Percentiles rank a stretch among this genome's conserved stretches.
phyloP scores from a whole-genome alignment of 2,329 filamentous ascomycete genomes.

The Ambrosiella cleistominuta region DNA sequence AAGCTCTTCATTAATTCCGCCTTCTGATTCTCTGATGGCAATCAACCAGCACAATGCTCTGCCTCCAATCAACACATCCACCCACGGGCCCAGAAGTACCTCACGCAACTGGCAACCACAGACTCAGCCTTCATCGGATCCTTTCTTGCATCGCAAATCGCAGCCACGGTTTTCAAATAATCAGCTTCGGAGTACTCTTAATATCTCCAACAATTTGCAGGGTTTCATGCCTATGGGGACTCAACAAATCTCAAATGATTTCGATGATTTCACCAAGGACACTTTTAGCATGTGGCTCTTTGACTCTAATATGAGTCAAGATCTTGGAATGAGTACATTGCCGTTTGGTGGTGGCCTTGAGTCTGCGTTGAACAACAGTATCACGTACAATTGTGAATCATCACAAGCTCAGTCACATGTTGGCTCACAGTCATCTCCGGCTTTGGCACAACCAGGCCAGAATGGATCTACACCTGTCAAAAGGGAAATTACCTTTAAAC shows the following conservation, averaged over 20 bases:
- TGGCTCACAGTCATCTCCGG: constrained; percentile 17
- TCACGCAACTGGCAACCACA: too few species aligned
- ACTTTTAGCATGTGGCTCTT: constrained; percentile 37
- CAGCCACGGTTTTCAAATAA: too few species aligned
- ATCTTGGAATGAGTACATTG: constrained; percentile 26
- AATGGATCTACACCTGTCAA: background rate
- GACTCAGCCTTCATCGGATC: too few species aligned
- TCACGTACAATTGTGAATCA: constrained; percentile 34
- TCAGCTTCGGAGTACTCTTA: too few species aligned
- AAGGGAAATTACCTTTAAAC: background rate
- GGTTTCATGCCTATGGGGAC: too few species aligned
- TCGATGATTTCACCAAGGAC: constrained; percentile 19
- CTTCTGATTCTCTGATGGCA: too few species aligned
- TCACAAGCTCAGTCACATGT: constrained; percentile 27
- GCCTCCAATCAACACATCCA: too few species aligned
- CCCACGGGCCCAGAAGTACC: too few species aligned
- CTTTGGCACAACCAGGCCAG: background rate
- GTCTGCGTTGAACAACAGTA: constrained; percentile 33
- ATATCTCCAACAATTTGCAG: too few species aligned
- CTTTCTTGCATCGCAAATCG: too few species aligned
- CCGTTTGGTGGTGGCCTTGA: constrained; percentile 34
- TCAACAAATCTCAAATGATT: constrained; percentile 10
- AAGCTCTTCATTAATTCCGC: too few species aligned
- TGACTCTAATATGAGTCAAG: constrained; percentile 25
- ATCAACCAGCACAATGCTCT: too few species aligned